These are phyloP conservation scores for Phlegmacium glaucopus DNA, from an alignment of 768 basidiomycete genomes.

Conservation along the genomic window DNA sequence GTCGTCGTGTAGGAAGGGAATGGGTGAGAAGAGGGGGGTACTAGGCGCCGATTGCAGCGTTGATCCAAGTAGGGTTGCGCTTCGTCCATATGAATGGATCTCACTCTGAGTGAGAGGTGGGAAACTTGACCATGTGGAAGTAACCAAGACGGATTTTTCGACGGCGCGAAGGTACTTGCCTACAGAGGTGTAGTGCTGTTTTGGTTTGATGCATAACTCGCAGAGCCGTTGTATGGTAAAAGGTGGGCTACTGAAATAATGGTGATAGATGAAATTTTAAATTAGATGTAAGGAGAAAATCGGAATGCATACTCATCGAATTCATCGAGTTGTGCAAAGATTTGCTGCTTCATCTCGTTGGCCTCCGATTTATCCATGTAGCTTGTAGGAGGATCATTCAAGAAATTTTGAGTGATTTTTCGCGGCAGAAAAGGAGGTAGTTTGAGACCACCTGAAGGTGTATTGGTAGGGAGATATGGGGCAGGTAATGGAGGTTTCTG, in stretches of 20 bases:
- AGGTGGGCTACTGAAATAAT: constrained; percentile 49
- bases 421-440: constrained; percentile 73
- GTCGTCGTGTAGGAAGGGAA: constrained; percentile 83
- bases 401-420: constrained; percentile 43
- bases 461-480: constrained; percentile 39
- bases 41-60: constrained; percentile 56
- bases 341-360: constrained; percentile 46
- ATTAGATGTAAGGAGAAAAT: neutral
- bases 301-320: constrained; percentile 63
- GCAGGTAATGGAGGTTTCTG: constrained; percentile 33
- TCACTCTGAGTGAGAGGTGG: constrained; percentile 45
- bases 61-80: constrained; percentile 41
- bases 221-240: constrained; percentile 91
- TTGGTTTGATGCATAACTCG: constrained; percentile 72
- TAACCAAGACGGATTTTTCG: constrained; percentile 79
- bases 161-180: constrained; percentile 90
- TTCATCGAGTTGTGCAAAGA: constrained; percentile 65
- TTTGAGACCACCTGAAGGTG: constrained; percentile 58
- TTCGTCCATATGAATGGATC: constrained; percentile 32
- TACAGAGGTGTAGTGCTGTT: constrained; percentile 66
- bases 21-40: constrained; percentile 85
- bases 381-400: constrained; percentile 51
- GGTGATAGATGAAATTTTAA: constrained; percentile 3
- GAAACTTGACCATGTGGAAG: constrained; percentile 74
- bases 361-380: constrained; percentile 64